A percentile compares a stretch with the other conserved stretches of the same genome.
phyloP scores from a whole-genome alignment of 192 early-diverging fungal genomes.

The Chytriomyces hyalinus region DNA sequence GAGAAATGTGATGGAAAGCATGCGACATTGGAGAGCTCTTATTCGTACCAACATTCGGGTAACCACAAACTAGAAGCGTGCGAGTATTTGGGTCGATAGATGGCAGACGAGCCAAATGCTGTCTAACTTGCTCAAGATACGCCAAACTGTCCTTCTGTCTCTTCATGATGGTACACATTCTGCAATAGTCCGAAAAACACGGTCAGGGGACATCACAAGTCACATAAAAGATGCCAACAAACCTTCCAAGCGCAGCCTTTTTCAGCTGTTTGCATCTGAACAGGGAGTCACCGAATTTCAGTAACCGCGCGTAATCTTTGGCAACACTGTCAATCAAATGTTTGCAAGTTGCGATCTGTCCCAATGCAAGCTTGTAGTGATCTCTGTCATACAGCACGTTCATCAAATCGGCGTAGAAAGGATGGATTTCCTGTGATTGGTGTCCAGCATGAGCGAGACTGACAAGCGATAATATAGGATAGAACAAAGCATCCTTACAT shows the following conservation, averaged over 20 bases:
- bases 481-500: constrained; percentile 61
- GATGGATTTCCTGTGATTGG: constrained; percentile 87
- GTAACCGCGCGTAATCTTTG: constrained; percentile 94
- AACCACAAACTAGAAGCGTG: constrained; percentile 97
- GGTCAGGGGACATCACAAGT: neutral
- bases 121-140: constrained; percentile 98
- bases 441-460: neutral
- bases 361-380: constrained; percentile 99
- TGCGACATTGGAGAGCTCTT: constrained; percentile 65
- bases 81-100: constrained; percentile 99
- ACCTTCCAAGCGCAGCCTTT: constrained; percentile 90
- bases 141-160: constrained; percentile 95
- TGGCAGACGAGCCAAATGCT: constrained; percentile 98
- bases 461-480: too few species aligned
- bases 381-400: constrained; percentile 99
- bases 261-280: constrained; percentile 99
- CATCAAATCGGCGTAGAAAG: constrained; percentile 99
- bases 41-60: constrained; percentile 99
- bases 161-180: constrained; percentile 99
- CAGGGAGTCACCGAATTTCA: constrained; percentile 99
- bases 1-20: neutral
- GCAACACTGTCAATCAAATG: constrained; percentile 96
- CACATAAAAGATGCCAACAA: constrained; percentile 18
- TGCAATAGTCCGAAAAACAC: constrained; percentile 35
- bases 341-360: constrained; percentile 96